These are phyloP conservation scores for Agroathelia rolfsii DNA, from an alignment of 1,284 basidiomycete species.

Conservation along the genomic window DNA sequence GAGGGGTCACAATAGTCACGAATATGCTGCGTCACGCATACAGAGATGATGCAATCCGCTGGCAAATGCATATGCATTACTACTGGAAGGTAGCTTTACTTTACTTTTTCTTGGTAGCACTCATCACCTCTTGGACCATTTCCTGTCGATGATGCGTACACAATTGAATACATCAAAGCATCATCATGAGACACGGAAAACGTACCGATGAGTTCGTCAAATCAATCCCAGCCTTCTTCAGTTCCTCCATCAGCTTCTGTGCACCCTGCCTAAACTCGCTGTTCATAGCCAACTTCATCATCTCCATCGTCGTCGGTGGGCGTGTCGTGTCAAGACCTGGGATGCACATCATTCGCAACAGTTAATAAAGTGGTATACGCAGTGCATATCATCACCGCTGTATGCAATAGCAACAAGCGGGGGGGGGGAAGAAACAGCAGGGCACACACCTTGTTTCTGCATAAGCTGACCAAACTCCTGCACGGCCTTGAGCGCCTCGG, in stretches of 20 bases:
- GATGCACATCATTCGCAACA: slow-evolving; percentile 3
- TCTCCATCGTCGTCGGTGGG: slow-evolving; percentile 38
- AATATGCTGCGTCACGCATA: no score
- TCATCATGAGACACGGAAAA: slow-evolving; percentile 7
- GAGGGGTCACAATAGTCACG: no score
- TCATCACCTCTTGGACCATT: slow-evolving; percentile 22
- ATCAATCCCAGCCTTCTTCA: slow-evolving; percentile 52
- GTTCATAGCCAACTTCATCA: slow-evolving; percentile 43
- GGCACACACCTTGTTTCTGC: slow-evolving; percentile 38
- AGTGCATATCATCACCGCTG: no score
- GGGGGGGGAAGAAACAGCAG: slow-evolving; percentile 1
- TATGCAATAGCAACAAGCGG: slow-evolving; percentile 2
- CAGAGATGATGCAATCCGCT: no score
- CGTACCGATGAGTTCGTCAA: slow-evolving; percentile 32
- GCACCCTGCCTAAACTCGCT: slow-evolving; percentile 40
- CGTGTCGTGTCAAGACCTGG: slow-evolving; percentile 39
- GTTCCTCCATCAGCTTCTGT: slow-evolving; percentile 36
- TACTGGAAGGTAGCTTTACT: slow-evolving; percentile 1
- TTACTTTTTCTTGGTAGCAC: slow-evolving; percentile 11
- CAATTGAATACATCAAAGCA: slow-evolving; percentile 3
- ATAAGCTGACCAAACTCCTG: slow-evolving; percentile 34
- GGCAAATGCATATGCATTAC: no score
- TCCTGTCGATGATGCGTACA: slow-evolving; percentile 1
- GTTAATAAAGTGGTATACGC: neutral
- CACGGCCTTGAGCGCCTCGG: slow-evolving; percentile 38